These are phyloP conservation scores for Pseudogymnoascus sp. DNA, from an alignment of 2,329 filamentous ascomycete genomes.

Conservation along the genomic window DNA sequence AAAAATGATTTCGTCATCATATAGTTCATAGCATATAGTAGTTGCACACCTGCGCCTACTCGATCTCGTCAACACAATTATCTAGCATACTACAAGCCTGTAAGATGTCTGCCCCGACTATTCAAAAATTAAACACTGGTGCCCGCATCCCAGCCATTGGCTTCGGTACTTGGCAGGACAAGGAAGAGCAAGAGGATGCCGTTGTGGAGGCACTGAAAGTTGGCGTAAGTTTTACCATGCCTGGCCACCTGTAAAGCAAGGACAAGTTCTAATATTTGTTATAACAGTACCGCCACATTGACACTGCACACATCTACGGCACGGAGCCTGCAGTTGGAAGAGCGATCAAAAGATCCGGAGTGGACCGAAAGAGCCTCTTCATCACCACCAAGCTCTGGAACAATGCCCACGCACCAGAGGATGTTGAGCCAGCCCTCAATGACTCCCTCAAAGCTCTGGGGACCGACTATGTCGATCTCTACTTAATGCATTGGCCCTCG, in stretches of 20 bases:
- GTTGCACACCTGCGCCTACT: not conserved
- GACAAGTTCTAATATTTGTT: not conserved
- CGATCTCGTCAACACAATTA: not conserved
- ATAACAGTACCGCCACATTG: slow-evolving; percentile 36
- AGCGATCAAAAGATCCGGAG: slow-evolving; percentile 34
- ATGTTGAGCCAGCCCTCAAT: slow-evolving; percentile 30
- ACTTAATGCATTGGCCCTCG: slow-evolving; percentile 34
- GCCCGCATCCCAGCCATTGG: slow-evolving; percentile 36
- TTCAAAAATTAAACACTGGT: slow-evolving; percentile 36
- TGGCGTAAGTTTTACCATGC: slow-evolving; percentile 21
- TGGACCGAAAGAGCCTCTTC: slow-evolving; percentile 35
- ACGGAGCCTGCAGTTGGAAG: slow-evolving; percentile 39
- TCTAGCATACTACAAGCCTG: not conserved
- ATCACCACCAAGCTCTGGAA: slow-evolving; percentile 58
- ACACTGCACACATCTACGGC: slow-evolving; percentile 40
- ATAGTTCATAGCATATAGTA: slow-evolving; percentile 1
- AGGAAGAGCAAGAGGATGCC: slow-evolving; percentile 37
- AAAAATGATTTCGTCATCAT: not conserved
- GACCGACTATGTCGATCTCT: slow-evolving; percentile 35
- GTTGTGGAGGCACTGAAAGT: slow-evolving; percentile 39
- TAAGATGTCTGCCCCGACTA: slow-evolving; percentile 14
- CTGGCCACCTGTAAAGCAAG: not conserved
- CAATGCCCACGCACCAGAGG: slow-evolving; percentile 31
- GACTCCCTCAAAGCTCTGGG: slow-evolving; percentile 30
- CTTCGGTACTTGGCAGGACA: slow-evolving; percentile 36